Percentiles rank a stretch among this genome's conserved stretches.
These are phyloP conservation scores for Termitomyces sp. DNA, from an alignment of 768 basidiomycete species.

Conservation along the genomic window DNA sequence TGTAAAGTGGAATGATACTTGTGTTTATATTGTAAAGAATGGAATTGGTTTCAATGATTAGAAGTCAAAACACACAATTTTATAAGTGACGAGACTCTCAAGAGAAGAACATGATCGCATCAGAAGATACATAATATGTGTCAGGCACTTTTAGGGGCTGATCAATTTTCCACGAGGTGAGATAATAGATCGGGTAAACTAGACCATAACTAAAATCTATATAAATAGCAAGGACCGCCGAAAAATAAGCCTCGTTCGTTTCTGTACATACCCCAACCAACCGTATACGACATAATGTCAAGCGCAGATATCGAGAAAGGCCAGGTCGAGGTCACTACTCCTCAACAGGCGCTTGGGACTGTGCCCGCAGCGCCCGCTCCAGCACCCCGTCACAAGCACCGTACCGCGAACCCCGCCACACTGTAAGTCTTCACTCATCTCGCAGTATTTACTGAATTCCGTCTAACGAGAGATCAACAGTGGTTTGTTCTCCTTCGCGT, in stretches of 20 bases:
- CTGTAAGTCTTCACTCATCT: constrained; percentile 34
- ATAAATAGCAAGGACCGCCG: not conserved
- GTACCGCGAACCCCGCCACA: constrained; percentile 58
- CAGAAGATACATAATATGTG: too few species aligned
- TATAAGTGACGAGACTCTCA: too few species aligned
- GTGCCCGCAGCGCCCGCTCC: constrained; percentile 14
- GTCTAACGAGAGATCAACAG: constrained; percentile 28
- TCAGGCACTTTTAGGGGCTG: too few species aligned
- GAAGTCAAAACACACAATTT: too few species aligned
- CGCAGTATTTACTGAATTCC: not conserved
- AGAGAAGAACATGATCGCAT: too few species aligned
- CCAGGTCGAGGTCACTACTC: constrained; percentile 22
- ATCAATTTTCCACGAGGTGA: too few species aligned
- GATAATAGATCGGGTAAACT: too few species aligned
- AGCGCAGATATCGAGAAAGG: constrained; percentile 35
- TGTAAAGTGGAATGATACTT: too few species aligned
- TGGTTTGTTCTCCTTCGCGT: constrained; percentile 80
- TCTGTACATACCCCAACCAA: not conserved
- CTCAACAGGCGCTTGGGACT: constrained; percentile 22
- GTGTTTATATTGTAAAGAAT: too few species aligned
- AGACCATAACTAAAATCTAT: too few species aligned
- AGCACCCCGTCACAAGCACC: constrained; percentile 26
- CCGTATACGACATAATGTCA: constrained; percentile 2
- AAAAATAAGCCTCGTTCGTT: not conserved
- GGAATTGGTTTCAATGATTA: too few species aligned